Conservation (phyloP, 331 rosid genomes). For the Cydonia oblonga region DNA sequence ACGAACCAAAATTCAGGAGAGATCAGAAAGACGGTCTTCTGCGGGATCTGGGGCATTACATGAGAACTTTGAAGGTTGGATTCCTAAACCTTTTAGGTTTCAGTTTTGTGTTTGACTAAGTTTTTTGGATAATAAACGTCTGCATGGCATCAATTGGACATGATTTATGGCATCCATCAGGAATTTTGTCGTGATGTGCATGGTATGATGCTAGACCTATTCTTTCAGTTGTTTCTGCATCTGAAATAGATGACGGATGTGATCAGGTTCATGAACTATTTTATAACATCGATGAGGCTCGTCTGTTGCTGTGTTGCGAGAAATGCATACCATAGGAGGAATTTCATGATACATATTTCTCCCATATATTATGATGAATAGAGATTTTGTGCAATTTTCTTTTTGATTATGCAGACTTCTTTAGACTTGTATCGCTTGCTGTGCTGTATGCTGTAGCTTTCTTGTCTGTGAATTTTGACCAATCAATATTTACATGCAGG, state of each 20-base stretch:
- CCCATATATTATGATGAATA: not conserved
- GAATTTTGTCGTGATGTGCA: not conserved
- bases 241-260: not conserved
- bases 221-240: not conserved
- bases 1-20: constrained; percentile 68
- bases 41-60: constrained; percentile 71
- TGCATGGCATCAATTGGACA: constrained; percentile 2
- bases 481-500: constrained; percentile 39
- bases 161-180: not conserved
- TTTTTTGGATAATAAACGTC: not conserved
- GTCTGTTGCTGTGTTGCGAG: not conserved
- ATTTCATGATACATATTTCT: not conserved
- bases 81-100: constrained; percentile 10
- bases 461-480: constrained; percentile 2
- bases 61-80: constrained; percentile 92
- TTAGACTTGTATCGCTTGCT: not conserved
- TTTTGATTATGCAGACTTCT: not conserved
- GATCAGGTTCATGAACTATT: not conserved
- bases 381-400: not conserved
- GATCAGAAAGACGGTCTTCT: constrained; percentile 82
- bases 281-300: not conserved
- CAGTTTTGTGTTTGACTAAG: constrained; percentile 2
- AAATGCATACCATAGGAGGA: not conserved
- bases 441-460: not conserved
- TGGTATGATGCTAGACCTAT: constrained; percentile 3